A percentile compares a stretch with the other conserved stretches of the same genome.
Evolutionary conservation across 805 yeast genomes (phyloP).

Genomic region (Jamesozyma gamospora): DNA sequence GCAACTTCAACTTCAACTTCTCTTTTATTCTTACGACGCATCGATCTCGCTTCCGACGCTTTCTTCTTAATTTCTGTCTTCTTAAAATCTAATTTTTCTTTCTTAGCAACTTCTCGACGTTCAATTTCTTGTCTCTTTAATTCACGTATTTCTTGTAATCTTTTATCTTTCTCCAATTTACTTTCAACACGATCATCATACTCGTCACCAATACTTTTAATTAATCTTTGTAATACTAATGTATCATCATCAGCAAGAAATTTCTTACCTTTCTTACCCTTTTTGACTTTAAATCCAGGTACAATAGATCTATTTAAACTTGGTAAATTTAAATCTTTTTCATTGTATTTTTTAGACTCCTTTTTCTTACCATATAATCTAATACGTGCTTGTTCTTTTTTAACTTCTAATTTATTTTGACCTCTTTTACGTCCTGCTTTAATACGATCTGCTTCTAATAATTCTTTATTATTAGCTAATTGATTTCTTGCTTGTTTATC

Average conservation of each 20-base stretch:
- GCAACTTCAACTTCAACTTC: constrained; percentile 8
- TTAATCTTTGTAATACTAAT: constrained; percentile 52
- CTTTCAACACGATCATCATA: constrained; percentile 73
- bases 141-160: constrained; percentile 84
- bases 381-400: constrained; percentile 55
- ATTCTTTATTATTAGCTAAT: constrained; percentile 42
- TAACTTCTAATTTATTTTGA: constrained; percentile 42
- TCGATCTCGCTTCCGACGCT: constrained; percentile 57
- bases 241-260: constrained; percentile 64
- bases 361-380: constrained; percentile 68
- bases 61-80: constrained; percentile 67
- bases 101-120: constrained; percentile 63
- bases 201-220: constrained; percentile 73
- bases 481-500: constrained; percentile 65
- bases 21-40: constrained; percentile 48
- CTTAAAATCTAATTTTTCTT: constrained; percentile 60
- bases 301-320: constrained; percentile 68
- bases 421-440: constrained; percentile 21
- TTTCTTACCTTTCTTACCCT: constrained; percentile 82
- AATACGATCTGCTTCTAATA: constrained; percentile 48
- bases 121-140: constrained; percentile 81
- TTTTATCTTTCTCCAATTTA: constrained; percentile 79
- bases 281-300: constrained; percentile 70
- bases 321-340: constrained; percentile 73
- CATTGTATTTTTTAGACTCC: constrained; percentile 43